phyloP scores from a whole-genome alignment of 805 yeast species.

The Saccharomycopsis sp. region DNA sequence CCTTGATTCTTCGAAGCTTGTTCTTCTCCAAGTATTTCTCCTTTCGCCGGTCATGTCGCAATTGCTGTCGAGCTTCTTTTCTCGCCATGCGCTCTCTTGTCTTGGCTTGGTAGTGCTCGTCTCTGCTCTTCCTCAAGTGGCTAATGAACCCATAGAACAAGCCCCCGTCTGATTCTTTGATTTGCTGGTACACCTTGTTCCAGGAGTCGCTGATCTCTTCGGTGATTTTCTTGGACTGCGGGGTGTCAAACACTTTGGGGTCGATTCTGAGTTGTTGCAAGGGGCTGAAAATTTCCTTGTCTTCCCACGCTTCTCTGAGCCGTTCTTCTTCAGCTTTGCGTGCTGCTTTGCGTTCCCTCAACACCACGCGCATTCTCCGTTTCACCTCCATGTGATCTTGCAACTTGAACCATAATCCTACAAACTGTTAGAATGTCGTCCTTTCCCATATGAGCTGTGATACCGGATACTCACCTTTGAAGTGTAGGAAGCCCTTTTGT shows the following conservation, averaged over 20 bases:
- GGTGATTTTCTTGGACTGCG: constrained; percentile 4
- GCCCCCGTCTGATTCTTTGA: constrained; percentile 9
- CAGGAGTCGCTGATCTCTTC: background rate
- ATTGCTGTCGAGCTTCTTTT: background rate
- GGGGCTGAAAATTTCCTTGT: background rate
- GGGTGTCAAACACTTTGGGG: constrained; percentile 1
- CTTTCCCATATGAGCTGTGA: background rate
- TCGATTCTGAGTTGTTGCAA: constrained; percentile 1
- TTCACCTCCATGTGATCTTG: constrained; percentile 10
- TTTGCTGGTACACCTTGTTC: background rate
- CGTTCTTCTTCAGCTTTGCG: background rate
- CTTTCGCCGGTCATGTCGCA: background rate
- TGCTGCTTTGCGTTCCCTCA: background rate
- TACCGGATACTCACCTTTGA: constrained; percentile 8
- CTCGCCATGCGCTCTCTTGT: background rate
- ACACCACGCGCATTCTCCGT: constrained; percentile 1
- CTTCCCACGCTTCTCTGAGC: background rate
- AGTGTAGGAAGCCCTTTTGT: constrained; percentile 11
- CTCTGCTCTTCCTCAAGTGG: constrained; percentile 1
- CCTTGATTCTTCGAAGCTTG: background rate
- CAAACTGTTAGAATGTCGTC: background rate
- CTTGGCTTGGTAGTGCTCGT: background rate
- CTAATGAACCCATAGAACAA: constrained; percentile 6
- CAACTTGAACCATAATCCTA: constrained; percentile 2
- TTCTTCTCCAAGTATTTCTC: constrained; percentile 1